These are phyloP conservation scores for Fusarium neocosmosporiellum DNA, from an alignment of 2,329 filamentous ascomycete genomes.

Conservation along the genomic window DNA sequence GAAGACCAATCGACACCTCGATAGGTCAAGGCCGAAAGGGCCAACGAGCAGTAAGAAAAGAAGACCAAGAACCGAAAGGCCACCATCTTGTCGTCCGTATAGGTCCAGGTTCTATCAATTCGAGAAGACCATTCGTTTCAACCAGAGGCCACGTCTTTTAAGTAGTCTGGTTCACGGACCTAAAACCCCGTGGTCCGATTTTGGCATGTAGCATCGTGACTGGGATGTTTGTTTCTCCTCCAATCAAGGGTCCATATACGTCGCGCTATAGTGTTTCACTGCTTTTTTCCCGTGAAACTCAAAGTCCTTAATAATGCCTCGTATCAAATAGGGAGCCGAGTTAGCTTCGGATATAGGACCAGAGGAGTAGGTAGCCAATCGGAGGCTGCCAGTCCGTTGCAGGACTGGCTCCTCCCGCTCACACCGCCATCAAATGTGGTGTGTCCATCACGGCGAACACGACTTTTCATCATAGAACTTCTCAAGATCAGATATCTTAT, in stretches of 20 bases:
- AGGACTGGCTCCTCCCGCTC: not conserved
- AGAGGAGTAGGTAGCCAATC: not conserved
- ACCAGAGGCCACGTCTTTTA: not conserved
- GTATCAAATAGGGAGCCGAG: not conserved
- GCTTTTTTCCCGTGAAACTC: conserved; percentile 13
- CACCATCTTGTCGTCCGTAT: conserved; percentile 23
- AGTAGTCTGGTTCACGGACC: not conserved
- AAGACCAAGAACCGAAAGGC: conserved; percentile 17
- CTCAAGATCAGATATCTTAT: not conserved
- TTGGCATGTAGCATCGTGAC: not conserved
- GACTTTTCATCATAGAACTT: not conserved
- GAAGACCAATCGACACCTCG: conserved; percentile 80
- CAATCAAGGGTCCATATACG: not conserved
- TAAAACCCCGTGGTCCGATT: not conserved
- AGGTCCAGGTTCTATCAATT: not conserved
- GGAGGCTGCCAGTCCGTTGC: not conserved
- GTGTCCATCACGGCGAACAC: not conserved
- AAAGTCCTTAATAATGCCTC: not conserved
- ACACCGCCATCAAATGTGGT: not conserved
- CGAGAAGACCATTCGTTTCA: not conserved
- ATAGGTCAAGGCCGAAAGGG: conserved; percentile 65
- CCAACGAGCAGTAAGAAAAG: conserved; percentile 32
- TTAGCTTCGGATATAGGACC: not conserved
- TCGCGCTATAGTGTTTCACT: not conserved
- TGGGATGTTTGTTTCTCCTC: not conserved